Evolutionary conservation across 2,329 filamentous ascomycete species (phyloP).

Genomic region (Pleomassaria siparia): DNA sequence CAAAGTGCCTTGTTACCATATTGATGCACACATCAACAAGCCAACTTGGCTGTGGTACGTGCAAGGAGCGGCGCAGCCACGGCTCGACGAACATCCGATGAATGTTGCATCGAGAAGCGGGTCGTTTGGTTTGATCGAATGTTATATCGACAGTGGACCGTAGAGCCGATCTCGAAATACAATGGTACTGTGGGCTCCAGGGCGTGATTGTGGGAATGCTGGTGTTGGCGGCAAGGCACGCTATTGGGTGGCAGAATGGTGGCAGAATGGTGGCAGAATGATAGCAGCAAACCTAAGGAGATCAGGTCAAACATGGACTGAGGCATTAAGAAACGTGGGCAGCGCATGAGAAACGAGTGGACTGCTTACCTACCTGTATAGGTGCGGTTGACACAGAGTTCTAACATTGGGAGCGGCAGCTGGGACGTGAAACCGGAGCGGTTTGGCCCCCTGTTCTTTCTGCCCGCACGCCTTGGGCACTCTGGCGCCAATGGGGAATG

Average conservation of each 20-base stretch:
- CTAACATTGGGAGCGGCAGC: conserved; percentile 24
- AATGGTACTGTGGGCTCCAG: no score
- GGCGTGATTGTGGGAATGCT: not conserved
- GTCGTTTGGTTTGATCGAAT: not conserved
- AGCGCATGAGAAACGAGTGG: conserved; percentile 15
- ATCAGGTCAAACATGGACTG: conserved; percentile 8
- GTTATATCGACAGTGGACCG: not conserved
- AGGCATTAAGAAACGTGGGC: conserved; percentile 13
- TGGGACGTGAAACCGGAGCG: conserved; percentile 19
- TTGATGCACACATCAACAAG: not conserved
- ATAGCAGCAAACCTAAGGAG: conserved; percentile 6
- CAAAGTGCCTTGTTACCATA: not conserved
- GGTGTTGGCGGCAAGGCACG: not conserved
- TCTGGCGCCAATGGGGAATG: not conserved
- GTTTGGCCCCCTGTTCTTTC: conserved; percentile 27
- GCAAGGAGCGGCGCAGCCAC: not conserved
- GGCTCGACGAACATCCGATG: not conserved
- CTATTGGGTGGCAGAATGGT: conserved; percentile 1
- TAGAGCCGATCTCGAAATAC: not conserved
- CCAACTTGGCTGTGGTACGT: not conserved
- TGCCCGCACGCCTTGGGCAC: conserved; percentile 5
- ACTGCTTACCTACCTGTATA: conserved; percentile 7
- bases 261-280: conserved; percentile 1
- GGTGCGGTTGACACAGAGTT: conserved; percentile 22
- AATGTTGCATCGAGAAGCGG: not conserved